Evolutionary conservation across 2,329 filamentous ascomycete genomes (phyloP).

Genomic region (Trichoderma asperellum): DNA sequence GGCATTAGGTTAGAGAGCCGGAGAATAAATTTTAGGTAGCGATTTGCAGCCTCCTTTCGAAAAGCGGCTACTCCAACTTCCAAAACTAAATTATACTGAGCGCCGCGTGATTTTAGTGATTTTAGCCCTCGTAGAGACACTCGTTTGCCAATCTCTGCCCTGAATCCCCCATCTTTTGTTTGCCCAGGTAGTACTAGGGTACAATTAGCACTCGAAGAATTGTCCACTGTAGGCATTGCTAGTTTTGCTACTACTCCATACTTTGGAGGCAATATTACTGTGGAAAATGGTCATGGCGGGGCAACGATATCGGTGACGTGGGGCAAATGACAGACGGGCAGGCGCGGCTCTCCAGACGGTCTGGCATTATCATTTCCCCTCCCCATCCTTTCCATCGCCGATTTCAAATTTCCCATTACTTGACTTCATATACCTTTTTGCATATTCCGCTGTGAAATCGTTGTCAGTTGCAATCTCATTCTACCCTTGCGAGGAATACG

Average conservation of each 20-base stretch:
- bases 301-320: slow-evolving; percentile 29
- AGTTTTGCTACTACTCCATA: neutral
- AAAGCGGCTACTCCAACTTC: neutral
- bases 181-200: neutral
- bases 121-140: neutral
- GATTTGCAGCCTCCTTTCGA: neutral
- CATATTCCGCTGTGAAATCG: neutral
- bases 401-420: neutral
- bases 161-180: neutral
- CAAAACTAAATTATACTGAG: neutral
- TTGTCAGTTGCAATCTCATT: neutral
- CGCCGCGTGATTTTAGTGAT: neutral
- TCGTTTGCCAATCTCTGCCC: neutral
- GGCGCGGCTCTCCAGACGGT: slow-evolving; percentile 9
- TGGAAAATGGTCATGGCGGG: slow-evolving; percentile 19
- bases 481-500: neutral
- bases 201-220: neutral
- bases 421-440: neutral
- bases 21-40: neutral
- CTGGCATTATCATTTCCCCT: slow-evolving; percentile 15
- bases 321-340: slow-evolving; percentile 25
- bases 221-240: neutral
- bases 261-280: neutral
- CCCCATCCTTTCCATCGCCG: slow-evolving; percentile 15
- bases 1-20: neutral